Conservation (phyloP, 1,284 basidiomycete species). For the Fomitopsis schrenkii region DNA sequence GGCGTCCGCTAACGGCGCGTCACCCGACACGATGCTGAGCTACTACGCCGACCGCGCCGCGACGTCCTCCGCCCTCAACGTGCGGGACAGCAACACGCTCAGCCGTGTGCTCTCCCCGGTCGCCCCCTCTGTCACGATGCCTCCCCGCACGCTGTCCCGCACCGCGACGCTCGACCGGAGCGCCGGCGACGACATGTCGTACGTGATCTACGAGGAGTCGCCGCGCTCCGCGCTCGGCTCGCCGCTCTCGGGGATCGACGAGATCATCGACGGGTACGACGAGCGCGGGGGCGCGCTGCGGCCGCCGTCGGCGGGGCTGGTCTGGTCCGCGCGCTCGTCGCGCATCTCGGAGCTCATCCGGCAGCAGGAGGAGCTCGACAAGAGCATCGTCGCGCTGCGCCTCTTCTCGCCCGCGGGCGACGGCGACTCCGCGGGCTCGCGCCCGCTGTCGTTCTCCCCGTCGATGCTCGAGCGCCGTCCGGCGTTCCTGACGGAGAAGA, state of each 20-base stretch:
- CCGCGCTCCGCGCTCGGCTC: slow-evolving; percentile 2
- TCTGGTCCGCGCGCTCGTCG: slow-evolving; percentile 25
- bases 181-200: neutral
- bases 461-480: neutral
- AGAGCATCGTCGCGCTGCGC: slow-evolving; percentile 55
- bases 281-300: neutral
- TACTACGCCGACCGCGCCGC: neutral
- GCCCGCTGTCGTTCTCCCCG: neutral
- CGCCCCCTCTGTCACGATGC: slow-evolving; percentile 3
- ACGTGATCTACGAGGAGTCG: neutral
- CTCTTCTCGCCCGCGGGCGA: slow-evolving; percentile 37
- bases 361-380: slow-evolving; percentile 62
- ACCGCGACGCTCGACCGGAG: neutral
- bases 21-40: neutral
- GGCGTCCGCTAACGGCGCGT: neutral
- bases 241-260: slow-evolving; percentile 1
- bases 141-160: slow-evolving; percentile 5
- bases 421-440: slow-evolving; percentile 2
- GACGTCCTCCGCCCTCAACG: neutral
- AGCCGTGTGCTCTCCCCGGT: neutral
- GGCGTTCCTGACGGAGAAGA: neutral
- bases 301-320: slow-evolving; percentile 7
- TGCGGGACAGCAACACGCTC: neutral
- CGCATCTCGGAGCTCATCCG: slow-evolving; percentile 48
- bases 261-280: slow-evolving; percentile 3